A percentile compares a stretch with the other conserved stretches of the same genome.
phyloP scores from a whole-genome alignment of 495 filamentous ascomycete genomes.

The Usnea hakonensis region DNA sequence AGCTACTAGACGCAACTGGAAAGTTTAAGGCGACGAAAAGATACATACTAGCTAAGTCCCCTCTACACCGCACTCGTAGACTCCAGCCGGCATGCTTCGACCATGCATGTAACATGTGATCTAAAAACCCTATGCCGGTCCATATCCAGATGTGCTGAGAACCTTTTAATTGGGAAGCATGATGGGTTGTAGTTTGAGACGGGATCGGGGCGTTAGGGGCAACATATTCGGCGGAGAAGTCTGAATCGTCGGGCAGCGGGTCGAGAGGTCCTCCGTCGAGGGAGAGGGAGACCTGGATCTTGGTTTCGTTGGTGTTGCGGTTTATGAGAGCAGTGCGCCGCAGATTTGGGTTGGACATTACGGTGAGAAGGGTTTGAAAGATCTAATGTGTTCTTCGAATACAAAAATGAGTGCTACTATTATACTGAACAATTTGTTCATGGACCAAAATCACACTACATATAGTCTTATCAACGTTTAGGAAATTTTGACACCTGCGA shows the following conservation, averaged over 20 bases:
- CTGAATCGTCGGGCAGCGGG: slow-evolving; percentile 45
- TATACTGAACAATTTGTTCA: too few relatives aligned
- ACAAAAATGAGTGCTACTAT: too few relatives aligned
- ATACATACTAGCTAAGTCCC: slow-evolving; percentile 78
- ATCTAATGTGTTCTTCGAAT: background rate
- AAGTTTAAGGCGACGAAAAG: background rate
- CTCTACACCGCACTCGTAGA: slow-evolving; percentile 68
- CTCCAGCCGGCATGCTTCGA: slow-evolving; percentile 95
- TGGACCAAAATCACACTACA: too few relatives aligned
- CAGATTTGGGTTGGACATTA: slow-evolving; percentile 10
- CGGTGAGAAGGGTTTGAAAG: background rate
- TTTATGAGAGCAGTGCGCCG: slow-evolving; percentile 65
- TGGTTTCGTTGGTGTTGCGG: slow-evolving; percentile 93
- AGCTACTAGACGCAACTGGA: background rate
- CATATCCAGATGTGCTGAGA: slow-evolving; percentile 79
- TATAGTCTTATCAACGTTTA: background rate
- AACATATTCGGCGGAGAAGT: slow-evolving; percentile 35
- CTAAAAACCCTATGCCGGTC: slow-evolving; percentile 96
- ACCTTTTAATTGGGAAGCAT: slow-evolving; percentile 73
- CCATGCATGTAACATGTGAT: slow-evolving; percentile 97
- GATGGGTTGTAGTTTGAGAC: slow-evolving; percentile 59
- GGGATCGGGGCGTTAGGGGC: slow-evolving; percentile 74
- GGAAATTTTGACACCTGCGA: background rate
- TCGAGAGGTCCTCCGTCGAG: slow-evolving; percentile 79
- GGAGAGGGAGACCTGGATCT: slow-evolving; percentile 84